Conservation (phyloP, 805 yeast species). For the Hyphopichia homilentoma region DNA sequence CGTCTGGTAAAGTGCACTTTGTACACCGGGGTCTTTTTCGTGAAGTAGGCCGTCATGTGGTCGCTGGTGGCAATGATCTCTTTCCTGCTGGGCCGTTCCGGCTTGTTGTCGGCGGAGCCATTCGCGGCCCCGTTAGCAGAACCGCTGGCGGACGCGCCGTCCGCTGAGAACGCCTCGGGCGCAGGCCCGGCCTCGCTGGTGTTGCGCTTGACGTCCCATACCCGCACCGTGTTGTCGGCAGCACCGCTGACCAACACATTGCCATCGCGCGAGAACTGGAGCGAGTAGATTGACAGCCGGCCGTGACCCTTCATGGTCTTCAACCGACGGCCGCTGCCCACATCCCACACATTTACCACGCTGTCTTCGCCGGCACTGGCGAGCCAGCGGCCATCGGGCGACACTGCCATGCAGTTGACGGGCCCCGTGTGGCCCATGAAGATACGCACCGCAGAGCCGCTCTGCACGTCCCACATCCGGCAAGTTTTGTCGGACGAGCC, state of each 20-base stretch:
- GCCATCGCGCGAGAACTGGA: slow-evolving; percentile 84
- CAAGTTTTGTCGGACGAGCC: slow-evolving; percentile 95
- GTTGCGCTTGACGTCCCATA: slow-evolving; percentile 91
- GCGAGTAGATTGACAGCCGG: slow-evolving; percentile 75
- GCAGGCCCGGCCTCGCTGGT: slow-evolving; percentile 75
- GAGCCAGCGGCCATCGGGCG: slow-evolving; percentile 96
- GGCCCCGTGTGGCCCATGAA: slow-evolving; percentile 94
- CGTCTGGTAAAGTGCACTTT: slow-evolving; percentile 89
- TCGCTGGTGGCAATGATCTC: slow-evolving; percentile 83
- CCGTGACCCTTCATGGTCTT: slow-evolving; percentile 97
- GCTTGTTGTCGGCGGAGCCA: slow-evolving; percentile 25
- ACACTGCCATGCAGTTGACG: slow-evolving; percentile 76
- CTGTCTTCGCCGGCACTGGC: slow-evolving; percentile 95
- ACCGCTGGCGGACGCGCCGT: slow-evolving; percentile 6
- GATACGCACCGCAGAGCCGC: slow-evolving; percentile 85
- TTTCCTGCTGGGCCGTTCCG: slow-evolving; percentile 53
- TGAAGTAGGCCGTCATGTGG: slow-evolving; percentile 89
- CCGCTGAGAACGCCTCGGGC: slow-evolving; percentile 61
- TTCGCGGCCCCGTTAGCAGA: slow-evolving; percentile 6
- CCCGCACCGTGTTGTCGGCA: slow-evolving; percentile 87
- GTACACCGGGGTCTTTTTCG: slow-evolving; percentile 91
- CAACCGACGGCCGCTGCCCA: slow-evolving; percentile 82
- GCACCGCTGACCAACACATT: slow-evolving; percentile 87
- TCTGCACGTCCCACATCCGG: slow-evolving; percentile 95
- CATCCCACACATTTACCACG: slow-evolving; percentile 87